phyloP scores from a whole-genome alignment of 2,329 filamentous ascomycete genomes.

The Elsinoe arachidis region DNA sequence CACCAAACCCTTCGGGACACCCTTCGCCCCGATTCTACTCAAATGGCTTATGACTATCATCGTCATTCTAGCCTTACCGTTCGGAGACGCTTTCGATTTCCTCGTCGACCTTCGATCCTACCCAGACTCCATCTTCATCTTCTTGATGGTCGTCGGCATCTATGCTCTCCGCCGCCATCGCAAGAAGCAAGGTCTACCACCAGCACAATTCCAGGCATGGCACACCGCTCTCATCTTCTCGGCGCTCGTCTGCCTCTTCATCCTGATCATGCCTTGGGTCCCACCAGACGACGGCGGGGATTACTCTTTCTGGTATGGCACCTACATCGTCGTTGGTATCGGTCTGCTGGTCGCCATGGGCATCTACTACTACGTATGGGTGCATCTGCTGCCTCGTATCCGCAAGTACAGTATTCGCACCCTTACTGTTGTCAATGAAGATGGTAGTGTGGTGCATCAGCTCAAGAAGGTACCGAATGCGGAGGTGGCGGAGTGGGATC shows the following conservation, averaged over 20 bases:
- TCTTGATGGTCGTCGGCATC: conserved; percentile 51
- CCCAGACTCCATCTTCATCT: conserved; percentile 36
- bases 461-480: conserved; percentile 46
- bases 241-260: neutral
- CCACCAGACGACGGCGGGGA: conserved; percentile 34
- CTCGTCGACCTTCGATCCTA: conserved; percentile 54
- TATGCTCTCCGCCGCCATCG: conserved; percentile 47
- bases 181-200: neutral
- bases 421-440: conserved; percentile 36
- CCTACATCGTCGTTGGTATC: conserved; percentile 37
- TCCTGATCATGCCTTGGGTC: conserved; percentile 21
- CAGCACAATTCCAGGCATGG: neutral
- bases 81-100: conserved; percentile 59
- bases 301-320: conserved; percentile 36
- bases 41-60: conserved; percentile 57
- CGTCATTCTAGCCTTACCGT: conserved; percentile 58
- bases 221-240: neutral
- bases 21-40: conserved; percentile 53
- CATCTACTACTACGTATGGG: conserved; percentile 22
- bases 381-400: neutral
- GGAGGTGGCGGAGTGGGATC: conserved; percentile 50
- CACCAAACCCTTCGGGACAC: conserved; percentile 56
- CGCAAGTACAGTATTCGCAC: neutral
- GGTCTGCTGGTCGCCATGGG: conserved; percentile 31
- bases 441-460: conserved; percentile 39